These are phyloP conservation scores for Collariella sp. DNA, from an alignment of 495 filamentous ascomycete genomes.

Conservation along the genomic window DNA sequence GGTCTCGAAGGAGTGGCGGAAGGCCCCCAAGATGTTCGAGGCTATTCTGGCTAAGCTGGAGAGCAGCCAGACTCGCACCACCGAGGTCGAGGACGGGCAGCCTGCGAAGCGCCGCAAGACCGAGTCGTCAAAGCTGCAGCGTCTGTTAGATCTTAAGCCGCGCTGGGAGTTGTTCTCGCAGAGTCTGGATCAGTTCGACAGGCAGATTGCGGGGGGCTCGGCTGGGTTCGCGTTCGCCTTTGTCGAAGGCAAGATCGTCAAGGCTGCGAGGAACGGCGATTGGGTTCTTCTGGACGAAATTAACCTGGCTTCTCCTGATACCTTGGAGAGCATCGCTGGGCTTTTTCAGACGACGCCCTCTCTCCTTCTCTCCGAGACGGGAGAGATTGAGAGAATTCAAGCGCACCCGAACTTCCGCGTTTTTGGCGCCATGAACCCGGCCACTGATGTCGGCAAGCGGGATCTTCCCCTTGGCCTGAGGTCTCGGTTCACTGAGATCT, in stretches of 20 bases:
- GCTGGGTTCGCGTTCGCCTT: conserved; percentile 91
- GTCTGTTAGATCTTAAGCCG: conserved; percentile 48
- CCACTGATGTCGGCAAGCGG: conserved; percentile 92
- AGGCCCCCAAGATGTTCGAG: conserved; percentile 78
- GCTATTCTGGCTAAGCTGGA: conserved; percentile 50
- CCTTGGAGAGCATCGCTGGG: conserved; percentile 84
- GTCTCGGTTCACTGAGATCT: conserved; percentile 81
- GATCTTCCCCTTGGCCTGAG: conserved; percentile 68
- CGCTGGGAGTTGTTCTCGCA: conserved; percentile 73
- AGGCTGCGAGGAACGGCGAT: conserved; percentile 85
- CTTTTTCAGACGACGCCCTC: conserved; percentile 71
- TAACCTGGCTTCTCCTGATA: conserved; percentile 90
- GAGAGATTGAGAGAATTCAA: conserved; percentile 75
- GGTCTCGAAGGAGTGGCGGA: conserved; percentile 75
- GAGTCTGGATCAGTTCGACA: conserved; percentile 70
- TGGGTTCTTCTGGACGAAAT: conserved; percentile 95
- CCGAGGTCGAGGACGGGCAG: conserved; percentile 46
- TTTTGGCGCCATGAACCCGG: conserved; percentile 98
- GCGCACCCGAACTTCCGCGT: conserved; percentile 92
- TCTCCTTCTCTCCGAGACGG: conserved; percentile 83
- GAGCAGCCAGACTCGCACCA: conserved; percentile 20
- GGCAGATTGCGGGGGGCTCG: conserved; percentile 66
- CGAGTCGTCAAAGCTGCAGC: conserved; percentile 54
- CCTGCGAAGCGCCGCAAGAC: conserved; percentile 76
- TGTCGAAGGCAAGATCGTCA: conserved; percentile 88